Evolutionary conservation across 139 green algal species (phyloP).

Genomic region (Microglena sp.): DNA sequence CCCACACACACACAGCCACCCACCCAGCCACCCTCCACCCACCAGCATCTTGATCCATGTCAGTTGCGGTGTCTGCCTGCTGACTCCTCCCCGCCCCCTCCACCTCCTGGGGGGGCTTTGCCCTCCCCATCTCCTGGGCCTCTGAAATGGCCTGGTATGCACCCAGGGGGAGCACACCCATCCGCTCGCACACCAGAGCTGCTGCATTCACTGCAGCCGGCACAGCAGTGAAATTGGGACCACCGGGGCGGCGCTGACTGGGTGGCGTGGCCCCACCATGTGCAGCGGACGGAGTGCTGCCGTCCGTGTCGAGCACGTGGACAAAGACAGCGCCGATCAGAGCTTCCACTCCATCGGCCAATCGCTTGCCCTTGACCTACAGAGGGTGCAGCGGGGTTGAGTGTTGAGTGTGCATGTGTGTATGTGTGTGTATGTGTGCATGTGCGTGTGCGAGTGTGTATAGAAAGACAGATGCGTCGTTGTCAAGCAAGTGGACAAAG

Average conservation of each 20-base stretch:
- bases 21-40: no score
- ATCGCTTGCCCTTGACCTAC: constrained; percentile 7
- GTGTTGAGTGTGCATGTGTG: background rate
- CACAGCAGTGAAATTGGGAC: background rate
- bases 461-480: background rate
- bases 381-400: background rate
- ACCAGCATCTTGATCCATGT: no score
- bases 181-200: constrained; percentile 3
- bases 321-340: constrained; percentile 1
- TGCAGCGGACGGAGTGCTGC: no score
- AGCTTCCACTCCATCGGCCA: constrained; percentile 5
- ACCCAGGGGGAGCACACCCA: background rate
- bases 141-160: no score
- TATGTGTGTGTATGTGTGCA: background rate
- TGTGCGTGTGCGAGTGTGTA: background rate
- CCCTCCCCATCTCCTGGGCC: no score
- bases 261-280: background rate
- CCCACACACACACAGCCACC: no score
- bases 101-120: no score
- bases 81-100: no score
- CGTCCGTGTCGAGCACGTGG: background rate
- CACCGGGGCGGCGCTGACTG: background rate
- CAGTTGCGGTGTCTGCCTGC: no score
- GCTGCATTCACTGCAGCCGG: background rate
- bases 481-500: background rate